These are phyloP conservation scores for Pseudogymnoascus verrucosus DNA, from an alignment of 2,329 filamentous ascomycete genomes.

Conservation along the genomic window DNA sequence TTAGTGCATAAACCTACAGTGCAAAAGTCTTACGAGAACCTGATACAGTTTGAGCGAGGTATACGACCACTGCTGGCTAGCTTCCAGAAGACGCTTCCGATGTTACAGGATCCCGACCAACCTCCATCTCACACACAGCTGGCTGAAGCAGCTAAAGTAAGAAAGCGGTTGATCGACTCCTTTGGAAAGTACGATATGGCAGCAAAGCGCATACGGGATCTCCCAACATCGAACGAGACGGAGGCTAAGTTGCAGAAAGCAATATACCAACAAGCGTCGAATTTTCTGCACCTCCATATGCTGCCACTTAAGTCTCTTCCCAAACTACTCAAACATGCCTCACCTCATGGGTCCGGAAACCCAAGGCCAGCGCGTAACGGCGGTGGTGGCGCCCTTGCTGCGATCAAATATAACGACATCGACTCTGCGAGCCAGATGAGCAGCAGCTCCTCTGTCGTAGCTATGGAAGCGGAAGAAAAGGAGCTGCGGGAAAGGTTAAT, in stretches of 20 bases:
- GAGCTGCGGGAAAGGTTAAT: slow-evolving; percentile 59
- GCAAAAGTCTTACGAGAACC: slow-evolving; percentile 57
- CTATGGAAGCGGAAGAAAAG: slow-evolving; percentile 62
- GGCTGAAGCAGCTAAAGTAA: slow-evolving; percentile 60
- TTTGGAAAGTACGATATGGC: slow-evolving; percentile 65
- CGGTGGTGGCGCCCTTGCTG: slow-evolving; percentile 39
- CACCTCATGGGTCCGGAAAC: slow-evolving; percentile 37
- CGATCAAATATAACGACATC: slow-evolving; percentile 50
- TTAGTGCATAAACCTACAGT: slow-evolving; percentile 50
- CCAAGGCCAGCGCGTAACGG: slow-evolving; percentile 15
- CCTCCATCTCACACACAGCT: slow-evolving; percentile 42
- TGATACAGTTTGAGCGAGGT: slow-evolving; percentile 62
- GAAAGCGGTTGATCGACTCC: slow-evolving; percentile 62
- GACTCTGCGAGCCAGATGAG: slow-evolving; percentile 42
- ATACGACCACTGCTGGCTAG: slow-evolving; percentile 60
- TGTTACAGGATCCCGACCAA: slow-evolving; percentile 58
- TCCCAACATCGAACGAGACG: slow-evolving; percentile 55
- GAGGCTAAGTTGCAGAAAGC: slow-evolving; percentile 59
- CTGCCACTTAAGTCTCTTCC: slow-evolving; percentile 58
- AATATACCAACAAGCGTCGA: slow-evolving; percentile 60
- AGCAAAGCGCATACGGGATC: slow-evolving; percentile 58
- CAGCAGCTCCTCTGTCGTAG: slow-evolving; percentile 51
- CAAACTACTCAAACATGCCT: slow-evolving; percentile 53
- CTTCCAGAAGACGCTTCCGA: slow-evolving; percentile 58
- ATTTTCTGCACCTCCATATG: slow-evolving; percentile 67